Evolutionary conservation across 2,329 filamentous ascomycete species (phyloP).

Genomic region (Cladophialophora exuberans): DNA sequence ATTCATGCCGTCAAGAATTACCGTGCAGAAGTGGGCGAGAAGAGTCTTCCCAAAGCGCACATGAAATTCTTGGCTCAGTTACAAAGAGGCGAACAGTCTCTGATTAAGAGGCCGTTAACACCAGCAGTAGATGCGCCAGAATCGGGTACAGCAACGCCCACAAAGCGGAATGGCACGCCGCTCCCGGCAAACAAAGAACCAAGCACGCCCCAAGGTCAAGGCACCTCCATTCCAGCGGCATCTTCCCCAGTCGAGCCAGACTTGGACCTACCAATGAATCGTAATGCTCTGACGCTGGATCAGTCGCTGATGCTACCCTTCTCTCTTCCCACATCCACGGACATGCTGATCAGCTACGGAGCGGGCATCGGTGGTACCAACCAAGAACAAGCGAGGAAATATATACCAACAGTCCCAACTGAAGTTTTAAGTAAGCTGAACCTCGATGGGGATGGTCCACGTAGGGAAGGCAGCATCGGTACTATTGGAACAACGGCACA

Average conservation of each 20-base stretch:
- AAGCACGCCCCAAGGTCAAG: conserved; percentile 18
- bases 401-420: conserved; percentile 90
- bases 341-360: conserved; percentile 95
- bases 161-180: conserved; percentile 18
- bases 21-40: conserved; percentile 92
- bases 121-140: conserved; percentile 46
- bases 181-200: conserved; percentile 22
- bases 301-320: conserved; percentile 93
- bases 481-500: conserved; percentile 28
- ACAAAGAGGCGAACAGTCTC: conserved; percentile 68
- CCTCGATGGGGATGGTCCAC: conserved; percentile 26
- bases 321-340: conserved; percentile 89
- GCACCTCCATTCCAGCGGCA: conserved; percentile 16
- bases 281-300: conserved; percentile 70
- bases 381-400: conserved; percentile 87
- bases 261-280: conserved; percentile 33
- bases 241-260: conserved; percentile 24
- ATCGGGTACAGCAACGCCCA: conserved; percentile 23
- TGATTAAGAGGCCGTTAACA: conserved; percentile 51
- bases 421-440: conserved; percentile 84
- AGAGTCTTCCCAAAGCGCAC: conserved; percentile 82
- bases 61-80: conserved; percentile 82
- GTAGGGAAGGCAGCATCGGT: conserved; percentile 22
- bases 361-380: conserved; percentile 93
- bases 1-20: conserved; percentile 93